Percentiles rank a stretch among this genome's conserved stretches.
Evolutionary conservation across 768 basidiomycete genomes (phyloP).

Genomic region (Cubamyces lactineus): DNA sequence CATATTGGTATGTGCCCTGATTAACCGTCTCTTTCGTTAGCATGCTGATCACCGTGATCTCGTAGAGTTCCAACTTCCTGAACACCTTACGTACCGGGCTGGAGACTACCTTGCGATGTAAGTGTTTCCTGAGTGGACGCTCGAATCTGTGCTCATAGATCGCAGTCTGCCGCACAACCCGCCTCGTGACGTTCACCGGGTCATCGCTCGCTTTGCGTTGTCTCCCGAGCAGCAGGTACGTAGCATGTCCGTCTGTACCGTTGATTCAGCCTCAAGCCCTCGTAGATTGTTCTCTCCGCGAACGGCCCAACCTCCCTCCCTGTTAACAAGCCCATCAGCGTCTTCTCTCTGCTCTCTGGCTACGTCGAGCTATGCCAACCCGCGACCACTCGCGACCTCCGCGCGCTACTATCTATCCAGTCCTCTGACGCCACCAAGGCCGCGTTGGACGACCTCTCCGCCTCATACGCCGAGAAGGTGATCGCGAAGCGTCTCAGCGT

Average conservation of each 20-base stretch:
- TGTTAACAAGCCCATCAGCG: conserved; percentile 40
- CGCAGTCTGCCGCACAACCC: conserved; percentile 47
- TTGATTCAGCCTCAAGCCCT: too few species aligned
- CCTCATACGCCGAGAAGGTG: conserved; percentile 40
- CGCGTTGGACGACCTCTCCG: conserved; percentile 36
- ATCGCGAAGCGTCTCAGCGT: conserved; percentile 43
- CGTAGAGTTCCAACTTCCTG: conserved; percentile 46
- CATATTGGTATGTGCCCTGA: conserved; percentile 41
- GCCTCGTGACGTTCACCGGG: conserved; percentile 41
- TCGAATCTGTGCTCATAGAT: not conserved
- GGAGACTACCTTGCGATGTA: conserved; percentile 54
- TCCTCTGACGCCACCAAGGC: conserved; percentile 32
- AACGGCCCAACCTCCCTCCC: conserved; percentile 45
- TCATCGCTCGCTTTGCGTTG: conserved; percentile 41
- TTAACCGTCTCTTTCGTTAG: not conserved
- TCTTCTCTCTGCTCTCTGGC: conserved; percentile 43
- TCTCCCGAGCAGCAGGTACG: conserved; percentile 44
- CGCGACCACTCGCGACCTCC: conserved; percentile 46
- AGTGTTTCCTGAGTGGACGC: conserved; percentile 11
- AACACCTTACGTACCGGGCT: conserved; percentile 41
- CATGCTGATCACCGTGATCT: not conserved
- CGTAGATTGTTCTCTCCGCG: conserved; percentile 42
- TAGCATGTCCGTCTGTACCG: too few species aligned
- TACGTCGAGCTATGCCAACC: conserved; percentile 55
- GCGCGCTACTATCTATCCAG: conserved; percentile 34